Percentiles rank a stretch among this genome's conserved stretches.
phyloP scores from a whole-genome alignment of 73 alveolate species.

The Durusdinium trenchii region DNA sequence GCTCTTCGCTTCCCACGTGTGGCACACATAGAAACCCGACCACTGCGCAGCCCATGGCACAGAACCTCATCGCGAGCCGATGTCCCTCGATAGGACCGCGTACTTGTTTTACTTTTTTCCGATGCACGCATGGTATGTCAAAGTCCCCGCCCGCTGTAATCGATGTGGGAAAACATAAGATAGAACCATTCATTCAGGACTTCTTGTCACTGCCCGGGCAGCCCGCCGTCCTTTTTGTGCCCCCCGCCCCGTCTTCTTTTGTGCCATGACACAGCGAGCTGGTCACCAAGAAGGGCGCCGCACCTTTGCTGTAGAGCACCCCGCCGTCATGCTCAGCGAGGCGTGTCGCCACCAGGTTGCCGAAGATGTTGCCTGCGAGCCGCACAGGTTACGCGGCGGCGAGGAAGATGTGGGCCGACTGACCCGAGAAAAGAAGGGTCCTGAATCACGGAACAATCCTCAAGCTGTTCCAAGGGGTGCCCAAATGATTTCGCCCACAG shows the following conservation, averaged over 20 bases:
- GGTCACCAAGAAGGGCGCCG: conserved; percentile 63
- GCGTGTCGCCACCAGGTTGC: conserved; percentile 83
- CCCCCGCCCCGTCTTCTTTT: too few relatives aligned
- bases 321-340: conserved; percentile 57
- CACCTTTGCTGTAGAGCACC: conserved; percentile 21
- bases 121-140: too few relatives aligned
- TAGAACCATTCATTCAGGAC: too few relatives aligned
- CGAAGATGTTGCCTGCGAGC: conserved; percentile 23
- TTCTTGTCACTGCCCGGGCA: too few relatives aligned
- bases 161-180: too few relatives aligned
- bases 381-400: not conserved
- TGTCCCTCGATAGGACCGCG: not conserved
- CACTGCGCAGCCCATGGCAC: conserved; percentile 78
- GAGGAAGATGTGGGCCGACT: too few relatives aligned
- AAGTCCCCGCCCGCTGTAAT: too few relatives aligned
- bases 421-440: too few relatives aligned
- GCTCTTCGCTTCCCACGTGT: conserved; percentile 6
- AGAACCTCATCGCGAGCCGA: conserved; percentile 52
- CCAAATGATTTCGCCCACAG: too few relatives aligned
- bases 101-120: not conserved
- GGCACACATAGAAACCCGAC: conserved; percentile 56
- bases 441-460: too few relatives aligned
- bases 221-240: too few relatives aligned
- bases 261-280: conserved; percentile 38
- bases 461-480: too few relatives aligned